phyloP scores from a whole-genome alignment of 257 asterid genomes.

The Capsicum rhomboideum region DNA sequence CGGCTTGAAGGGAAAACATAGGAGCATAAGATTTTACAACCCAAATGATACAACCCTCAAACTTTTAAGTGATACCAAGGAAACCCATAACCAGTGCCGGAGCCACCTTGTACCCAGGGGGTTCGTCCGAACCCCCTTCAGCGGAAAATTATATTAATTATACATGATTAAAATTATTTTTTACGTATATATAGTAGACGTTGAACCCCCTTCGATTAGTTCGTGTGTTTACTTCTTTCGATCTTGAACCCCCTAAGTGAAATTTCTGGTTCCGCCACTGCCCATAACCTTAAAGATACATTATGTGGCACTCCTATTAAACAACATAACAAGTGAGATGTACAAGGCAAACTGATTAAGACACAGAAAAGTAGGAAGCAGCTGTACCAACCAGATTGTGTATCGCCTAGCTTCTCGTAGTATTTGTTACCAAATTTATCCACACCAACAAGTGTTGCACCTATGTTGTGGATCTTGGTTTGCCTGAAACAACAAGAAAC shows the following conservation, averaged over 20 bases:
- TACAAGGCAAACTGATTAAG: not conserved
- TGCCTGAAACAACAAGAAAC: constrained; percentile 40
- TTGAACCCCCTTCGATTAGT: too few species aligned
- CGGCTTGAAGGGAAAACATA: not conserved
- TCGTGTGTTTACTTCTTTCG: too few species aligned
- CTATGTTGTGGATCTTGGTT: constrained; percentile 90
- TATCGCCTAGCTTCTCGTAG: constrained; percentile 77
- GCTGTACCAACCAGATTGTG: constrained; percentile 65
- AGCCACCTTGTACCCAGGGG: too few species aligned
- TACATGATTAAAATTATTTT: too few species aligned
- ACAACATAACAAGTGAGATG: constrained; percentile 1
- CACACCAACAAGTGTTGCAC: constrained; percentile 79
- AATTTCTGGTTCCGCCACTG: too few species aligned
- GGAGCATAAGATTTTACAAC: not conserved
- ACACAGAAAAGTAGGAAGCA: not conserved
- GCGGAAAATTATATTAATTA: too few species aligned
- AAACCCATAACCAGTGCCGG: not conserved
- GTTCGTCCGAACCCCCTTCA: too few species aligned
- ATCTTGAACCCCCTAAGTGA: too few species aligned
- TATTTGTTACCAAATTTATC: constrained; percentile 96
- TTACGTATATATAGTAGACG: too few species aligned
- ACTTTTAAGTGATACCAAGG: not conserved
- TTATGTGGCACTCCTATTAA: not conserved
- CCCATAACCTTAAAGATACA: not conserved
- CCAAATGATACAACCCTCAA: not conserved